Evolutionary conservation across 164 flowering plant species (phyloP), one percentile per base, ranked within the genome.

Genomic region (Stephania cephalantha): DNA sequence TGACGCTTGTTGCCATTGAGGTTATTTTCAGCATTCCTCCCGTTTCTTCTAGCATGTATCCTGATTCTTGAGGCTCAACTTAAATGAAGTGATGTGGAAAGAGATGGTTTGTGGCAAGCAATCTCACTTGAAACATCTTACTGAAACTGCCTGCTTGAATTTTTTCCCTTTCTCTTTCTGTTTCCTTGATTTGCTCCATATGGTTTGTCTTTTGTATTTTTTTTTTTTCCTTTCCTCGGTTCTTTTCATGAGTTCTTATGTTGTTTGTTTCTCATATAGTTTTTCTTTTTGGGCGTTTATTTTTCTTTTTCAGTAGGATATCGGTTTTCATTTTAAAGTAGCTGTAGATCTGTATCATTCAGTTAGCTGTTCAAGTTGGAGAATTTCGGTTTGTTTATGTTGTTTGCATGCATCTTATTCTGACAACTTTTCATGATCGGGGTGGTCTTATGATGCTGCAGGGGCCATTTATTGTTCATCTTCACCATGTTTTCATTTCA

Each of bases 131-230:
- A 25, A 50, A 48, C 9, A 48, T 4, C 42, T 35, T 35, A 35
- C 42, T 55, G 13, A 55, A 58, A 58, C 64, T 58, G 64, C 10
- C 2, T 66, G 22, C 25, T 45, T 61, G 46, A 35, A 68, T 7
- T 68, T 15, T 42, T 68, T 1, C 48, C 55, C 15, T 68, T 68
- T 68, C 3, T 68, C 45, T 29, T 58, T 25, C 69, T 22, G 69
- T 75, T 69, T 29, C 42, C 66, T 68, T 50, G 58, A 18, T 69
- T 75, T 75, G 20, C 25, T 75, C 77, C 72, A 42, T 46, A 55
- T 69, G 25, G 69, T 69, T 30, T 22, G 71, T 52, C 35, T 18
- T 58, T n/a, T 12, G 17, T 58, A 15, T 5, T 58, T 0, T 58
- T 11, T 12, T 12, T 50, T 50, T 50, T 9, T 9, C 55, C 55